A percentile compares a stretch with the other conserved stretches of the same genome.
phyloP scores from a whole-genome alignment of 2,329 filamentous ascomycete genomes.

The Apiospora aurea region DNA sequence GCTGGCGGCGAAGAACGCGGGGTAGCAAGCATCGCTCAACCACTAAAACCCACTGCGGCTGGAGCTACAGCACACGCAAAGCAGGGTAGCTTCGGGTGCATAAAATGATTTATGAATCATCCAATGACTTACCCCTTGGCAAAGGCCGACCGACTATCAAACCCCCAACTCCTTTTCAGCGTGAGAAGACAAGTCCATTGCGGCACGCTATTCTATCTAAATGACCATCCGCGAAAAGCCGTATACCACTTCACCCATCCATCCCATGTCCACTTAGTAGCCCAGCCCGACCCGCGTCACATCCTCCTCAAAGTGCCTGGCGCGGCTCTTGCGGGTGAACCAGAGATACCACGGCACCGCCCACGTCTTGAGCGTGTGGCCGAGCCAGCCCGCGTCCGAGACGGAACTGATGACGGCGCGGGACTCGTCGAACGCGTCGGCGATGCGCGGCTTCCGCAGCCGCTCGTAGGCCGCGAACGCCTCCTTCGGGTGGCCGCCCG shows the following conservation, averaged over 20 bases:
- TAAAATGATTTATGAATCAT: background rate
- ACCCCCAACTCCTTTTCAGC: background rate
- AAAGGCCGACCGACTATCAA: background rate
- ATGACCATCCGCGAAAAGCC: background rate
- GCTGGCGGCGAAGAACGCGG: background rate
- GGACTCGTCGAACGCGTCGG: slow-evolving; percentile 26
- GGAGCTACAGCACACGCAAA: background rate
- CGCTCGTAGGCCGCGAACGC: slow-evolving; percentile 24
- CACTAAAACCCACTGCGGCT: background rate
- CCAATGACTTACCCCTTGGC: background rate
- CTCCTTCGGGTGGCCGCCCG: slow-evolving; percentile 21
- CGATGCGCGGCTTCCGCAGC: slow-evolving; percentile 26
- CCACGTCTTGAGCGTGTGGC: slow-evolving; percentile 26
- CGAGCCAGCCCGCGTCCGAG: slow-evolving; percentile 25
- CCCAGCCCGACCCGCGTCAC: slow-evolving; percentile 21
- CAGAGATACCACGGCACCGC: slow-evolving; percentile 26
- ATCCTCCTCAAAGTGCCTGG: slow-evolving; percentile 26
- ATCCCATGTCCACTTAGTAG: slow-evolving; percentile 5
- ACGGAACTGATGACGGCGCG: slow-evolving; percentile 23
- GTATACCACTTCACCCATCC: too few species aligned
- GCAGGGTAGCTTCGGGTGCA: background rate
- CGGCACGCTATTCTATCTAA: background rate
- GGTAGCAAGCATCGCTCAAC: background rate
- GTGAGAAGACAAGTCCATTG: background rate
- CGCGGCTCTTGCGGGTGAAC: slow-evolving; percentile 23